Percentiles rank a stretch among this genome's conserved stretches.
phyloP scores from a whole-genome alignment of 495 filamentous ascomycete genomes.

The Pseudomonodictys pantanalensis region DNA sequence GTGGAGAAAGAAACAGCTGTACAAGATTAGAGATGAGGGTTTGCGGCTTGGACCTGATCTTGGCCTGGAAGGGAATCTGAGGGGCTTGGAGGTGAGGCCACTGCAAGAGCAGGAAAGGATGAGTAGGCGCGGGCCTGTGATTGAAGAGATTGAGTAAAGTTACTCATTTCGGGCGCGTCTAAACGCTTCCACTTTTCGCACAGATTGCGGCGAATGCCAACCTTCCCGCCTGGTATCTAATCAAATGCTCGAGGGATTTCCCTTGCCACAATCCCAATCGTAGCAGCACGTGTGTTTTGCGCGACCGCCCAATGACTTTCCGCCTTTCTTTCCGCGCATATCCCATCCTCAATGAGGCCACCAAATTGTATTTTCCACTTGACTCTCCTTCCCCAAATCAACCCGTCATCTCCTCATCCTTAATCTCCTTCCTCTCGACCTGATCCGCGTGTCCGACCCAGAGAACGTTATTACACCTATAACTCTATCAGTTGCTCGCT shows the following conservation, averaged over 20 bases:
- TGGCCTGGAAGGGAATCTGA: constrained; percentile 40
- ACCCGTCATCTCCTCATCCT: constrained; percentile 62
- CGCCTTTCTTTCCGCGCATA: too few species aligned
- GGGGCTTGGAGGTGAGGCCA: constrained; percentile 28
- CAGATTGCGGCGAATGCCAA: not conserved
- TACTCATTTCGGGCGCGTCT: not conserved
- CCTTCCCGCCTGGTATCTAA: not conserved
- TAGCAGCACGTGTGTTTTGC: too few species aligned
- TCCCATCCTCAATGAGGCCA: too few species aligned
- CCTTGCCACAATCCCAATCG: not conserved
- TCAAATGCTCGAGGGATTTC: too few species aligned
- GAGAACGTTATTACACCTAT: constrained; percentile 90
- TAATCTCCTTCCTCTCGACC: constrained; percentile 45
- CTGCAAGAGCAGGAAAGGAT: not conserved
- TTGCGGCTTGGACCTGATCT: constrained; percentile 37
- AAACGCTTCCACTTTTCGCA: not conserved
- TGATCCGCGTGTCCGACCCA: constrained; percentile 71
- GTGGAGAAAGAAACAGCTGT: constrained; percentile 60
- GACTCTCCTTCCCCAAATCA: constrained; percentile 37
- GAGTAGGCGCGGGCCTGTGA: constrained; percentile 33
- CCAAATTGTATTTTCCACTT: not conserved
- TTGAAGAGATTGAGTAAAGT: constrained; percentile 56
- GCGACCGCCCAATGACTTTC: too few species aligned
- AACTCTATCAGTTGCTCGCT: constrained; percentile 20
- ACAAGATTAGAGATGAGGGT: constrained; percentile 43